These are phyloP conservation scores for Spizellomyces punctatus DNA, from an alignment of 192 early-diverging fungal species.

Conservation along the genomic window DNA sequence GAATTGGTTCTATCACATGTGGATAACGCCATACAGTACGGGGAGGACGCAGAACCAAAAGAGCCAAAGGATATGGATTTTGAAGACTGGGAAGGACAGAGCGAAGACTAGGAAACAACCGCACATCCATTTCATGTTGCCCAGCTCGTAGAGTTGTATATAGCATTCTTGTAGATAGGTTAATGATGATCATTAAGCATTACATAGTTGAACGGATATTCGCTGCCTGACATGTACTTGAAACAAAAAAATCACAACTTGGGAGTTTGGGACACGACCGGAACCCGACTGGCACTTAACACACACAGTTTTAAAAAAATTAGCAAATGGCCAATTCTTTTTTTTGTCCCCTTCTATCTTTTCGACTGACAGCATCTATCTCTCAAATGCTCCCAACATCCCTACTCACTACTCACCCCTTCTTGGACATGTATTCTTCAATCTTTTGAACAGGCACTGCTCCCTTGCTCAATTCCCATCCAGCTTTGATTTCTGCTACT, in stretches of 20 bases:
- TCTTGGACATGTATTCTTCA: constrained; percentile 4
- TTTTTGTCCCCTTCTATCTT: too few species aligned
- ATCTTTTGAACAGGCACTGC: constrained; percentile 17
- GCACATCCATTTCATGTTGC: not conserved
- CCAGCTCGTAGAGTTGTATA: too few species aligned
- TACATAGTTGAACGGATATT: too few species aligned
- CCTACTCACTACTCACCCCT: not conserved
- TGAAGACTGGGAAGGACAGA: constrained; percentile 19
- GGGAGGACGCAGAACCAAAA: constrained; percentile 96
- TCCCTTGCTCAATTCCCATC: constrained; percentile 14
- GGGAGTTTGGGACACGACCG: too few species aligned
- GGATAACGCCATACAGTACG: constrained; percentile 96
- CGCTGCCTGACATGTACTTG: too few species aligned
- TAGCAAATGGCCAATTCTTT: too few species aligned
- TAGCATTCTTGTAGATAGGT: too few species aligned
- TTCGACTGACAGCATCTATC: not conserved
- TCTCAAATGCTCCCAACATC: not conserved
- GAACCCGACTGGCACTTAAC: too few species aligned
- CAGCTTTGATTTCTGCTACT: constrained; percentile 27
- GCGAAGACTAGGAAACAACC: not conserved
- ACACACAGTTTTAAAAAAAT: too few species aligned
- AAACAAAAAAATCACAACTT: too few species aligned
- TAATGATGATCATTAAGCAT: too few species aligned
- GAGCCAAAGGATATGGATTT: constrained; percentile 57
- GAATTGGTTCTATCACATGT: constrained; percentile 82